Percentiles rank a stretch among this genome's conserved stretches.
phyloP scores from a whole-genome alignment of 208 protist genomes.

The Leishmania tarentolae region DNA sequence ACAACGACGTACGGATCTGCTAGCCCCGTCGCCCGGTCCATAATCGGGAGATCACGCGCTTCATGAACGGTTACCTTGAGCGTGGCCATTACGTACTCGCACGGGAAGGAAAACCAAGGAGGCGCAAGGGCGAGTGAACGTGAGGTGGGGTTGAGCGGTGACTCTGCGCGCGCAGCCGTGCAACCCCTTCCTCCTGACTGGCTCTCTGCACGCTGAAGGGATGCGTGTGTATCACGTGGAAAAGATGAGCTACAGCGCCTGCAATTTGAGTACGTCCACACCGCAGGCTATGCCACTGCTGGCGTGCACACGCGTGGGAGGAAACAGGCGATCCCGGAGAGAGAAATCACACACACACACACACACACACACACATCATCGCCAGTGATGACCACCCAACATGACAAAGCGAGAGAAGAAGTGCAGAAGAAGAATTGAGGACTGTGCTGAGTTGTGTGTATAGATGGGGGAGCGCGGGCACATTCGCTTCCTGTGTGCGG shows the following conservation, averaged over 20 bases:
- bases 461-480: not conserved
- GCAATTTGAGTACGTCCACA: no score
- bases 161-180: no score
- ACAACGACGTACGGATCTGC: slow-evolving; percentile 92
- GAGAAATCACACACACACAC: not conserved
- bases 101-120: slow-evolving; percentile 7
- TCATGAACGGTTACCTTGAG: slow-evolving; percentile 91
- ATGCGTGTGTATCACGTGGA: no score
- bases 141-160: no score
- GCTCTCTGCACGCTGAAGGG: no score
- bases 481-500: not conserved
- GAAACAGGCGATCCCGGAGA: not conserved
- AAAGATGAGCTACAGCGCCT: no score
- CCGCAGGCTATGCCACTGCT: no score
- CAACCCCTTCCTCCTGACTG: not conserved
- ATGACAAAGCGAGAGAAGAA: not conserved
- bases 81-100: slow-evolving; percentile 65
- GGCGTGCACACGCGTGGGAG: no score
- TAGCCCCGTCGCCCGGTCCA: slow-evolving; percentile 86
- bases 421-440: not conserved
- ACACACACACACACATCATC: not conserved
- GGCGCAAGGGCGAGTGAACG: not conserved
- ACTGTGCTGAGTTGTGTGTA: not conserved
- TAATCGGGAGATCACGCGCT: slow-evolving; percentile 91
- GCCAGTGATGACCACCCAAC: not conserved